Conservation (phyloP, 140 eudicot genomes). For the Oenanthe javanica region DNA sequence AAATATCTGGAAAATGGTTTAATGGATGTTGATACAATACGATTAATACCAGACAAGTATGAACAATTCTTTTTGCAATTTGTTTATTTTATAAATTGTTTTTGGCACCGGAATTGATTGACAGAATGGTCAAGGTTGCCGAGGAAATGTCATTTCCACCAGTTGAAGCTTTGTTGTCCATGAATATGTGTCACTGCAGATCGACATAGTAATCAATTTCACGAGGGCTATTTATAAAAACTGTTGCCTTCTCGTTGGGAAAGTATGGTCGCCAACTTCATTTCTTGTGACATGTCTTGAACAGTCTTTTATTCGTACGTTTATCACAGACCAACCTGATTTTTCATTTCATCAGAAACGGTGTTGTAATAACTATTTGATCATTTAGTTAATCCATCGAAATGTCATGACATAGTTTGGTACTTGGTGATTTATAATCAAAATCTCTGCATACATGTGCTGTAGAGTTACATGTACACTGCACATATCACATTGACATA, state of each 20-base stretch:
- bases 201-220: not conserved
- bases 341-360: not conserved
- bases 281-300: not conserved
- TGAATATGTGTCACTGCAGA: not conserved
- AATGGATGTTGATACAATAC: not conserved
- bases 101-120: not conserved
- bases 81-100: not conserved
- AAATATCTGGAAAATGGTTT: not conserved
- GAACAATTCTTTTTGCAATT: not conserved
- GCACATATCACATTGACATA: not conserved
- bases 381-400: not conserved
- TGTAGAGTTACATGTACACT: not conserved
- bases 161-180: not conserved
- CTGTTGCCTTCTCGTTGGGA: slow-evolving; percentile 3
- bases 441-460: not conserved
- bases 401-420: not conserved
- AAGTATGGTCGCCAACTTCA: not conserved
- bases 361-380: not conserved
- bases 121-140: not conserved
- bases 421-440: not conserved
- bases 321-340: not conserved
- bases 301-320: not conserved
- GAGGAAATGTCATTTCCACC: not conserved
- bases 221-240: not conserved
- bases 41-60: not conserved